phyloP scores from a whole-genome alignment of 352 stramenopile genomes.

The Pythium aquatile region DNA sequence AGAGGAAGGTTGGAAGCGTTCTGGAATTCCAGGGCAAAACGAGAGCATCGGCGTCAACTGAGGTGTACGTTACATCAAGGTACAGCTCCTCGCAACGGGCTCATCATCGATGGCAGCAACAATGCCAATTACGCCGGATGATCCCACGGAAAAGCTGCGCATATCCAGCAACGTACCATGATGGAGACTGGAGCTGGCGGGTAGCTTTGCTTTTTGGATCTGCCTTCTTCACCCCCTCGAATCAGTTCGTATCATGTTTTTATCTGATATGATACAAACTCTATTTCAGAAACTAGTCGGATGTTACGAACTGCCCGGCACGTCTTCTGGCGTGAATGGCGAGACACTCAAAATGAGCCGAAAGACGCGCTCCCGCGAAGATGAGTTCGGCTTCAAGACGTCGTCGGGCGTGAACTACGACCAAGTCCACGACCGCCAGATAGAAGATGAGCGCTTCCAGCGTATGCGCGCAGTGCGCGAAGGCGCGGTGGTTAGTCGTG shows the following conservation, averaged over 20 bases:
- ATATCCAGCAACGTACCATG: slow-evolving; percentile 21
- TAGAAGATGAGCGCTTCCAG: slow-evolving; percentile 86
- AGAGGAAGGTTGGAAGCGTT: slow-evolving; percentile 74
- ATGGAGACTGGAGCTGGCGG: slow-evolving; percentile 3
- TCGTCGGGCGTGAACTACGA: slow-evolving; percentile 84
- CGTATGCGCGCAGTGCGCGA: slow-evolving; percentile 57
- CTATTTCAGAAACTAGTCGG: neutral
- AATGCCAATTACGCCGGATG: neutral
- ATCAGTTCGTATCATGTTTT: slow-evolving; percentile 7
- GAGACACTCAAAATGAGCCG: slow-evolving; percentile 26
- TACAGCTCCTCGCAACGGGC: neutral
- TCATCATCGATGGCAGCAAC: neutral
- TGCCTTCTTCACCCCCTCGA: slow-evolving; percentile 22
- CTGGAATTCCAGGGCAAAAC: slow-evolving; percentile 28
- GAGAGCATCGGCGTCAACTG: neutral
- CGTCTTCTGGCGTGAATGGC: neutral
- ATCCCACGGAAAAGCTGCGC: neutral
- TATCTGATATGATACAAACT: neutral
- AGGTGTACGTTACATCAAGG: neutral
- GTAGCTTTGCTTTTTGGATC: slow-evolving; percentile 22
- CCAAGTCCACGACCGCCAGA: slow-evolving; percentile 75
- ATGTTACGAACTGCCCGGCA: neutral
- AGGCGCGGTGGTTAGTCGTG: slow-evolving; percentile 35
- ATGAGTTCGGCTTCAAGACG: slow-evolving; percentile 70
- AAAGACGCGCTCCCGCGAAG: slow-evolving; percentile 30